Evolutionary conservation across 1,284 basidiomycete genomes (phyloP).

Genomic region (Marasmius oreades): DNA sequence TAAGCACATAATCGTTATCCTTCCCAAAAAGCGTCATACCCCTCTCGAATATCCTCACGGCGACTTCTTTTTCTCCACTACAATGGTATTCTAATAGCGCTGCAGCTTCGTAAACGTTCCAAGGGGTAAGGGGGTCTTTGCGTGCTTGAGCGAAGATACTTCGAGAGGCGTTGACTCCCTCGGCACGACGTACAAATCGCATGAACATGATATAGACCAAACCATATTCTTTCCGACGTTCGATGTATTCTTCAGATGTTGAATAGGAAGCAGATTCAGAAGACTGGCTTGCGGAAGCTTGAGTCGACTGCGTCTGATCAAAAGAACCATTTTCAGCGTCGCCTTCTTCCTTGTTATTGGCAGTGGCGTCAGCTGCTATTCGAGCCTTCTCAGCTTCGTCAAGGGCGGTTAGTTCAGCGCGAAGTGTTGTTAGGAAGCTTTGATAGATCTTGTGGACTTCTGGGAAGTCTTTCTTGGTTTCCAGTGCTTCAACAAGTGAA

Average conservation of each 20-base stretch:
- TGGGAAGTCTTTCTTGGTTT: slow-evolving; percentile 61
- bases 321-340: background rate
- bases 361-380: slow-evolving; percentile 1
- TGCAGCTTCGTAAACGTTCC: slow-evolving; percentile 93
- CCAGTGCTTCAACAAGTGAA: slow-evolving; percentile 83
- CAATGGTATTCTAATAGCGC: slow-evolving; percentile 96
- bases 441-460: slow-evolving; percentile 72
- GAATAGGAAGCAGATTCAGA: slow-evolving; percentile 40
- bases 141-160: slow-evolving; percentile 83
- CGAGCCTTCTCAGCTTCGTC: slow-evolving; percentile 29
- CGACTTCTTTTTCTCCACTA: slow-evolving; percentile 82
- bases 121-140: slow-evolving; percentile 81
- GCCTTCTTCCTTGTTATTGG: slow-evolving; percentile 7
- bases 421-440: slow-evolving; percentile 67
- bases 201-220: slow-evolving; percentile 86
- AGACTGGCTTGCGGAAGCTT: slow-evolving; percentile 29
- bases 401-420: slow-evolving; percentile 53
- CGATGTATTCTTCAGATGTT: slow-evolving; percentile 42
- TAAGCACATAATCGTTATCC: slow-evolving; percentile 83
- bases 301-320: background rate
- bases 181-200: slow-evolving; percentile 84
- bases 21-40: slow-evolving; percentile 83
- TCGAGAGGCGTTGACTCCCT: slow-evolving; percentile 76
- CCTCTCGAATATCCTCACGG: slow-evolving; percentile 91
- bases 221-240: slow-evolving; percentile 65